Conservation (phyloP, 768 basidiomycete genomes). For the Leccinum variicolor region DNA sequence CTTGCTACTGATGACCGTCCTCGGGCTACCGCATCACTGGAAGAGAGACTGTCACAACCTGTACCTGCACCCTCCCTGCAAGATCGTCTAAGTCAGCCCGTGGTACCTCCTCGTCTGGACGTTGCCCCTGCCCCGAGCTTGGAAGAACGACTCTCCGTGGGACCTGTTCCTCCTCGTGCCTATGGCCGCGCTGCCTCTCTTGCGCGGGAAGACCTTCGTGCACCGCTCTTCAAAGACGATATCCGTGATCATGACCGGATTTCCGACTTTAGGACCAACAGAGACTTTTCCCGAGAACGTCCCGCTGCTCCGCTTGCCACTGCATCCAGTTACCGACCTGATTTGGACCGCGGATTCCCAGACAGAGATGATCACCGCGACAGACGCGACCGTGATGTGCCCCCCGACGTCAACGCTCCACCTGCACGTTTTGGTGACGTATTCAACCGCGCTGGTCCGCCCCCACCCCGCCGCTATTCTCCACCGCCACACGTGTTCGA, state of each 20-base stretch:
- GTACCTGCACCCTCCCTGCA: conserved; percentile 33
- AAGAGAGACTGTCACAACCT: conserved; percentile 39
- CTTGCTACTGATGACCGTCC: conserved; percentile 27
- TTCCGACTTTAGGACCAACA: conserved; percentile 24
- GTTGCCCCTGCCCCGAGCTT: conserved; percentile 32
- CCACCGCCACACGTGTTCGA: conserved; percentile 34
- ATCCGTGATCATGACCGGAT: conserved; percentile 27
- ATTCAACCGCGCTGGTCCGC: conserved; percentile 16
- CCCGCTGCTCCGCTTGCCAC: conserved; percentile 8
- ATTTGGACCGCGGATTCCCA: conserved; percentile 33
- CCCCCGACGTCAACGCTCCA: conserved; percentile 33
- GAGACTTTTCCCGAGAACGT: conserved; percentile 37
- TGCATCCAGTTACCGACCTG: conserved; percentile 36
- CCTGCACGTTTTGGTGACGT: conserved; percentile 35
- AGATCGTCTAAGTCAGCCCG: conserved; percentile 37
- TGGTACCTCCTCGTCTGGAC: conserved; percentile 19
- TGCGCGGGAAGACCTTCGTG: conserved; percentile 34
- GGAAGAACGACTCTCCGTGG: conserved; percentile 41
- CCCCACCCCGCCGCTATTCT: conserved; percentile 13
- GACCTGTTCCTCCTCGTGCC: conserved; percentile 24
- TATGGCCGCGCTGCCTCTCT: conserved; percentile 27
- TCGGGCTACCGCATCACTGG: conserved; percentile 29
- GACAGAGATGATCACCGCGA: conserved; percentile 30
- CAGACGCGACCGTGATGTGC: conserved; percentile 36
- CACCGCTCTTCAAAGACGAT: conserved; percentile 29